phyloP scores from a whole-genome alignment of 805 yeast genomes.

The Saccharomycopsis synnaedendra region DNA sequence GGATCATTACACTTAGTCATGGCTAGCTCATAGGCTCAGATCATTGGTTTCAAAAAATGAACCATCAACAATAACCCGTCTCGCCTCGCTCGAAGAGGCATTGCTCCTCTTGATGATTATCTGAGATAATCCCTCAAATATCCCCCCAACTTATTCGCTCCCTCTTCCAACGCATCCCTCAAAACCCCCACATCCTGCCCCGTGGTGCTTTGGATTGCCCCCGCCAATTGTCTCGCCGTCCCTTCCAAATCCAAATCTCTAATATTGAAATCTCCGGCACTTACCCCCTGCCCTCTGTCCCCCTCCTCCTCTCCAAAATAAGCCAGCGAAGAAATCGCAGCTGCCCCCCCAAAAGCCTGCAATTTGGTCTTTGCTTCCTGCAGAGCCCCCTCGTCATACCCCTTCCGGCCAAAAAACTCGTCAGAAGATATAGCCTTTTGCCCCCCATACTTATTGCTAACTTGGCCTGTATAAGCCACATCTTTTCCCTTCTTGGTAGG shows the following conservation, averaged over 20 bases:
- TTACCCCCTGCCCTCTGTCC: conserved; percentile 20
- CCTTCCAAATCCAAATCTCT: conserved; percentile 40
- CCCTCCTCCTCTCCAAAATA: conserved; percentile 81
- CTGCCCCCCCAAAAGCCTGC: conserved; percentile 74
- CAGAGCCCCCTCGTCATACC: conserved; percentile 66
- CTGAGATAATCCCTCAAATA: conserved; percentile 78
- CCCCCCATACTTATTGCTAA: conserved; percentile 65
- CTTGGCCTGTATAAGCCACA: conserved; percentile 62
- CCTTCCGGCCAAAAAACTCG: conserved; percentile 83
- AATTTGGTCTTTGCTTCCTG: conserved; percentile 76
- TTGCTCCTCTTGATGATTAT: conserved; percentile 16
- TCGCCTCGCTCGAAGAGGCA: no score
- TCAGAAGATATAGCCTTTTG: conserved; percentile 96
- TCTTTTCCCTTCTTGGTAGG: conserved; percentile 24
- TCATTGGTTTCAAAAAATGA: no score
- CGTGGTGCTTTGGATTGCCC: conserved; percentile 62
- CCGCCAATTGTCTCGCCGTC: conserved; percentile 51
- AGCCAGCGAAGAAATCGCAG: conserved; percentile 81
- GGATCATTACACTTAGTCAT: no score
- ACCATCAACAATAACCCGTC: no score
- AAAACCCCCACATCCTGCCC: conserved; percentile 81
- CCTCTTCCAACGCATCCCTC: conserved; percentile 87
- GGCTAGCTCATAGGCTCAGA: no score
- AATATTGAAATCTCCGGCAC: conserved; percentile 19
- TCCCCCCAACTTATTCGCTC: conserved; percentile 81